These are phyloP conservation scores for Fraxinus americana DNA, from an alignment of 257 asterid species.

Conservation along the genomic window DNA sequence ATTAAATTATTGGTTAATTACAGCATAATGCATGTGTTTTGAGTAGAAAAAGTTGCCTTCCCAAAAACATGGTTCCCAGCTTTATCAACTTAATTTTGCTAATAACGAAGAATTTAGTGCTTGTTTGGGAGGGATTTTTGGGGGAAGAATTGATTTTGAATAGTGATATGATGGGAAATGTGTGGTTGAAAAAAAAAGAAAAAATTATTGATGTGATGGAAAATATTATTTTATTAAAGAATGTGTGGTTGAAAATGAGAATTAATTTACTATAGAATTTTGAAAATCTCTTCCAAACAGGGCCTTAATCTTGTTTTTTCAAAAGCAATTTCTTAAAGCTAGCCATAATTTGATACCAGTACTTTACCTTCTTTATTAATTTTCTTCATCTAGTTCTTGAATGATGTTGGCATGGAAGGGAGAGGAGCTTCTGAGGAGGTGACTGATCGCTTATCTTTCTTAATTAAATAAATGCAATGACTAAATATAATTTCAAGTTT, in stretches of 20 bases:
- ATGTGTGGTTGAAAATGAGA: too few species aligned
- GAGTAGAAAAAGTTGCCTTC: slow-evolving; percentile 16
- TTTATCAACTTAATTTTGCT: slow-evolving; percentile 16
- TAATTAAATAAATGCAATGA: background rate
- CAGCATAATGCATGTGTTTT: background rate
- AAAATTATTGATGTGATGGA: too few species aligned
- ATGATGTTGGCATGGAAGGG: slow-evolving; percentile 35
- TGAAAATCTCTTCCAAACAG: too few species aligned
- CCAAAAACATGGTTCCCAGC: background rate
- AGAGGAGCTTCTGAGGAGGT: slow-evolving; percentile 38
- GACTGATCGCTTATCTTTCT: background rate
- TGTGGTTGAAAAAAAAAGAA: too few species aligned
- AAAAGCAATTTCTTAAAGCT: slow-evolving; percentile 3
- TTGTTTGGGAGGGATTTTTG: too few species aligned
- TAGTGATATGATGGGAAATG: too few species aligned
- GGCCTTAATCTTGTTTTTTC: too few species aligned
- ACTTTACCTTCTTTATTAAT: background rate
- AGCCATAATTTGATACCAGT: background rate
- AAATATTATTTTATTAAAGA: too few species aligned
- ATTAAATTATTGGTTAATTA: background rate
- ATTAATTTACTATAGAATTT: too few species aligned
- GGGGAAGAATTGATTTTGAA: too few species aligned
- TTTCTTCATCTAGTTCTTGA: slow-evolving; percentile 30
- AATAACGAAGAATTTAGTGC: background rate
- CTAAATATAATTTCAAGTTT: too few species aligned